phyloP scores from a whole-genome alignment of 208 protist species.

The Leishmania gerbilli region DNA sequence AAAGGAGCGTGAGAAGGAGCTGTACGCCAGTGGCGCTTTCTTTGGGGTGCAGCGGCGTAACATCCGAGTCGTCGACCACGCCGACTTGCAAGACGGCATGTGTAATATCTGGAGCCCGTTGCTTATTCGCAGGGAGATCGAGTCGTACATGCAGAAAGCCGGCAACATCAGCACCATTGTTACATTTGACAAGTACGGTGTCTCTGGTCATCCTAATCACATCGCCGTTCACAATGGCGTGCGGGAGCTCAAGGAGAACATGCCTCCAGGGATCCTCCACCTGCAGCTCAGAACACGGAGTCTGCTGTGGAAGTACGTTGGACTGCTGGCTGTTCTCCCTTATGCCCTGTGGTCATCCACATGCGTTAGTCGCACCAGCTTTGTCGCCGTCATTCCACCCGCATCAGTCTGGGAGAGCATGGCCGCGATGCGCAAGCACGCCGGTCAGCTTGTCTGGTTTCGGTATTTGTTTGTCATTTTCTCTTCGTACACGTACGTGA shows the following conservation, averaged over 20 bases:
- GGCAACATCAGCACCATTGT: constrained; percentile 85
- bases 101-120: constrained; percentile 57
- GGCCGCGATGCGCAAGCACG: constrained; percentile 89
- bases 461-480: constrained; percentile 95
- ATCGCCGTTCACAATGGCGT: constrained; percentile 90
- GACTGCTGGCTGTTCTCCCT: constrained; percentile 36
- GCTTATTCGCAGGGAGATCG: constrained; percentile 58
- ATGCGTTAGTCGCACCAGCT: constrained; percentile 31
- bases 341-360: constrained; percentile 28
- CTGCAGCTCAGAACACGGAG: constrained; percentile 62
- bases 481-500: constrained; percentile 95
- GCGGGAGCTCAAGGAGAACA: constrained; percentile 47
- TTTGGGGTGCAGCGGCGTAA: constrained; percentile 63
- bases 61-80: constrained; percentile 70
- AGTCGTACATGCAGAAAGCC: constrained; percentile 57
- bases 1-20: constrained; percentile 77
- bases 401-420: constrained; percentile 49
- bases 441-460: constrained; percentile 97
- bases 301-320: constrained; percentile 71
- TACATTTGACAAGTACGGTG: constrained; percentile 95
- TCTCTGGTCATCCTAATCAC: constrained; percentile 97
- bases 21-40: constrained; percentile 79
- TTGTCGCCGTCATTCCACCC: constrained; percentile 63
- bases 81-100: constrained; percentile 90
- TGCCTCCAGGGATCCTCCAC: constrained; percentile 77